Percentiles rank a stretch among this genome's conserved stretches.
Conservation (phyloP, 352 stramenopile species). For the Globisporangium carolinianum region DNA sequence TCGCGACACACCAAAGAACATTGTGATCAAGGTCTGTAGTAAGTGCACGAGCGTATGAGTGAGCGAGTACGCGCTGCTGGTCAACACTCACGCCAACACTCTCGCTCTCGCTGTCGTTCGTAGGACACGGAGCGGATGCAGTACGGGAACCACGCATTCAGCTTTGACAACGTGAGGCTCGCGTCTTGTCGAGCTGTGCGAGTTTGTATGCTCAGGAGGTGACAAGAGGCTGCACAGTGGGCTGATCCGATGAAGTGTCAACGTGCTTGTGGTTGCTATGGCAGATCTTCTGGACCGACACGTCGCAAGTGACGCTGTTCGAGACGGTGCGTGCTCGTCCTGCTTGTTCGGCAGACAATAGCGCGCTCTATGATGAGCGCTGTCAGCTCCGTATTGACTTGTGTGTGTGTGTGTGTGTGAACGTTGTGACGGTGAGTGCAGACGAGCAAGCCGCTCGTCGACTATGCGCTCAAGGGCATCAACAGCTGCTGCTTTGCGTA, state of each 20-base stretch:
- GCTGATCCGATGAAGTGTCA: too few relatives aligned
- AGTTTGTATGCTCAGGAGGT: not conserved
- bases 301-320: constrained; percentile 61
- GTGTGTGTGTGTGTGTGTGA: too few relatives aligned
- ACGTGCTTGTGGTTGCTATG: not conserved
- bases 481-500: constrained; percentile 94
- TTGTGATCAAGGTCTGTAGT: constrained; percentile 63
- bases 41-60: too few relatives aligned
- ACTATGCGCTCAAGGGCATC: constrained; percentile 89
- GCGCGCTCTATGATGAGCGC: too few relatives aligned
- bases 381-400: too few relatives aligned
- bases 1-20: constrained; percentile 67
- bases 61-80: too few relatives aligned
- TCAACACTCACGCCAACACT: not conserved
- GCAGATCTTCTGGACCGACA: constrained; percentile 81
- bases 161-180: constrained; percentile 65
- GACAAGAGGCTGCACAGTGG: too few relatives aligned
- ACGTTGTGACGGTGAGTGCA: constrained; percentile 8
- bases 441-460: constrained; percentile 82
- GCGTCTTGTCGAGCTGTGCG: not conserved
- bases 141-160: constrained; percentile 83
- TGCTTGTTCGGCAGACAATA: too few relatives aligned
- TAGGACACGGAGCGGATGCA: constrained; percentile 81
- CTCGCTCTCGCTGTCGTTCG: not conserved
- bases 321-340: constrained; percentile 31